Evolutionary conservation across 208 protist species (phyloP).

Genomic region (Trypanosoma congolense): DNA sequence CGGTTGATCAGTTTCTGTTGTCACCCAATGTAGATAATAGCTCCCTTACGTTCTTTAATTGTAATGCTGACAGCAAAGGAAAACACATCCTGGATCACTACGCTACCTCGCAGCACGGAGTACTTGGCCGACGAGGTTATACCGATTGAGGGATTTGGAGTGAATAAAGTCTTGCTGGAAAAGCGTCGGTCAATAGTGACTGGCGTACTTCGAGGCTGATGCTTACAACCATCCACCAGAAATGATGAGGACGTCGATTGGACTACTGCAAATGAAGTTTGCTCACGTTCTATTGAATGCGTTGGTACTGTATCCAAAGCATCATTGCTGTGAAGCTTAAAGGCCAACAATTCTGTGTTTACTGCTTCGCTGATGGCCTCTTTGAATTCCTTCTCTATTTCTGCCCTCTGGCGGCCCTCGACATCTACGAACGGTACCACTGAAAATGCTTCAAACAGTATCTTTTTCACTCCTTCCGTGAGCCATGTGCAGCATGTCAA

Average conservation of each 20-base stretch:
- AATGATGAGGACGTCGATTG: conserved; percentile 22
- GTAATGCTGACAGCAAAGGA: conserved; percentile 72
- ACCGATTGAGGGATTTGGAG: conserved; percentile 66
- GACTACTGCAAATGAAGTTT: neutral
- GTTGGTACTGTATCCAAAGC: no score
- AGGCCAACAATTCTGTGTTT: conserved; percentile 40
- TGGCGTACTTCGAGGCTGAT: conserved; percentile 15
- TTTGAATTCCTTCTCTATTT: conserved; percentile 45
- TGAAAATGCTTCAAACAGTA: conserved; percentile 50
- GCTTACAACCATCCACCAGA: conserved; percentile 4
- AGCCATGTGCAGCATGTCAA: conserved; percentile 51
- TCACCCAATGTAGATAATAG: conserved; percentile 81
- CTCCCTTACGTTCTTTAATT: conserved; percentile 24
- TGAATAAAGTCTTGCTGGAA: conserved; percentile 62
- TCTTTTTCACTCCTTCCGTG: conserved; percentile 46
- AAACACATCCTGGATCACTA: conserved; percentile 48
- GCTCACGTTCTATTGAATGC: no score
- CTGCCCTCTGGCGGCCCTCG: conserved; percentile 44
- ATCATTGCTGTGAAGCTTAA: no score
- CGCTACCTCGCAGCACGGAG: conserved; percentile 56
- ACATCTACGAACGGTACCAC: conserved; percentile 57
- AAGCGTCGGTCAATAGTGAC: conserved; percentile 56
- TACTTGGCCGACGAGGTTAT: conserved; percentile 45
- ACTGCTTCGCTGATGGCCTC: conserved; percentile 29
- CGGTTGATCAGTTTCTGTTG: conserved; percentile 42